These are phyloP conservation scores for Kondoa subrosea DNA, from an alignment of 768 basidiomycete species.

Conservation along the genomic window DNA sequence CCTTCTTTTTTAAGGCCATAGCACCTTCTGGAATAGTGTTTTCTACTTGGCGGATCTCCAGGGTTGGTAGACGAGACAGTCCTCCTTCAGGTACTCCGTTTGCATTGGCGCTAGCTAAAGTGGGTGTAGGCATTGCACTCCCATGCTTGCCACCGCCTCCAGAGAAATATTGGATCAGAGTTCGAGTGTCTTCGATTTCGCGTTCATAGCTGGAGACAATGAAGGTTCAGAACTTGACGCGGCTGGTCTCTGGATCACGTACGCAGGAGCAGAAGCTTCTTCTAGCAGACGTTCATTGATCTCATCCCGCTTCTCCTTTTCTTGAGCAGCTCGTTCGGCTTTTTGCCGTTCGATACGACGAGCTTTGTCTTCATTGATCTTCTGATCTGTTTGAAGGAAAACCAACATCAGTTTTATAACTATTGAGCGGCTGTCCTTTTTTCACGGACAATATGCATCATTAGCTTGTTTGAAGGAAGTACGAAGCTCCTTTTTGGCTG, in stretches of 20 bases:
- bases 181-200: conserved; percentile 92
- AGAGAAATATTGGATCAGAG: conserved; percentile 66
- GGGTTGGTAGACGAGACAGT: conserved; percentile 49
- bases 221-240: neutral
- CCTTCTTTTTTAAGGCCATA: conserved; percentile 79
- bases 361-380: conserved; percentile 72
- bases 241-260: too few species aligned
- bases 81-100: conserved; percentile 33
- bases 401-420: too few species aligned
- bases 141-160: conserved; percentile 42
- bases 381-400: conserved; percentile 38
- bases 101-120: conserved; percentile 32
- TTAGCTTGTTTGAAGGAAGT: conserved; percentile 60
- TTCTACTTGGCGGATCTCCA: conserved; percentile 74
- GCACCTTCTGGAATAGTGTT: conserved; percentile 46
- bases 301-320: conserved; percentile 62
- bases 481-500: conserved; percentile 57
- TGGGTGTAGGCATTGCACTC: conserved; percentile 18
- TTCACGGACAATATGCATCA: conserved; percentile 56
- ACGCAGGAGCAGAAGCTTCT: conserved; percentile 78
- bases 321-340: conserved; percentile 57
- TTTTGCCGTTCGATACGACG: conserved; percentile 61
- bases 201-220: conserved; percentile 36
- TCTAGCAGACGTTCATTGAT: conserved; percentile 64
- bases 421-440: neutral